phyloP scores from a whole-genome alignment of 1,139 yeast genomes.

The Taphrina wiesneri region DNA sequence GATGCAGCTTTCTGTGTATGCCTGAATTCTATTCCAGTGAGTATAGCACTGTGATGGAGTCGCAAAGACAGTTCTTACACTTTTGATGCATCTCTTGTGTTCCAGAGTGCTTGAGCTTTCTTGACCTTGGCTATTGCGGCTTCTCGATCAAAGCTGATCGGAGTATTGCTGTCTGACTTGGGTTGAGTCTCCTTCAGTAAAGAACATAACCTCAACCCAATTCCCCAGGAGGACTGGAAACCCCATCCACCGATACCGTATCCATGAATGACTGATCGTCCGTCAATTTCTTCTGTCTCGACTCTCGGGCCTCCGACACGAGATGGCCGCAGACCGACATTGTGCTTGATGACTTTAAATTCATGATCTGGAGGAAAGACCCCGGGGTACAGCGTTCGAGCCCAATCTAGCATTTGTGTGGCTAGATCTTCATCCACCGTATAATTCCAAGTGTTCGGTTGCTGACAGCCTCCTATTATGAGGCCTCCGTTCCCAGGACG shows the following conservation, averaged over 20 bases:
- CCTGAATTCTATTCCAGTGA: slow-evolving; percentile 34
- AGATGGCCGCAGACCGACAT: slow-evolving; percentile 75
- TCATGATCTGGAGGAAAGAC: slow-evolving; percentile 41
- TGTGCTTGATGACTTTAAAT: slow-evolving; percentile 52
- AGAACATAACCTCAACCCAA: not conserved
- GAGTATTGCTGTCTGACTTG: not conserved
- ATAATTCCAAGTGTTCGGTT: slow-evolving; percentile 57
- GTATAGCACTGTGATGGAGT: not conserved
- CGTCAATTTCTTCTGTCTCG: slow-evolving; percentile 50
- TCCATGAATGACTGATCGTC: slow-evolving; percentile 56
- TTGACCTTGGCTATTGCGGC: slow-evolving; percentile 38
- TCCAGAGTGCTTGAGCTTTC: slow-evolving; percentile 40
- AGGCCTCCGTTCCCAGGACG: slow-evolving; percentile 58
- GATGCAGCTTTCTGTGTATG: slow-evolving; percentile 37
- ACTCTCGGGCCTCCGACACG: slow-evolving; percentile 61
- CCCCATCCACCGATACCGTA: slow-evolving; percentile 81
- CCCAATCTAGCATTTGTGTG: slow-evolving; percentile 56
- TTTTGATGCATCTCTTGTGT: slow-evolving; percentile 31
- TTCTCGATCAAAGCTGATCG: slow-evolving; percentile 32
- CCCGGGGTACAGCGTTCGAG: slow-evolving; percentile 55
- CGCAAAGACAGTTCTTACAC: slow-evolving; percentile 1
- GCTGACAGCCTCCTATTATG: slow-evolving; percentile 65
- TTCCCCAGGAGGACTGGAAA: slow-evolving; percentile 51
- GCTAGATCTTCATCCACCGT: slow-evolving; percentile 57
- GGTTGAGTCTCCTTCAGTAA: not conserved